Evolutionary conservation across 78 protist species (phyloP).

Genomic region (Emiliania huxleyi): DNA sequence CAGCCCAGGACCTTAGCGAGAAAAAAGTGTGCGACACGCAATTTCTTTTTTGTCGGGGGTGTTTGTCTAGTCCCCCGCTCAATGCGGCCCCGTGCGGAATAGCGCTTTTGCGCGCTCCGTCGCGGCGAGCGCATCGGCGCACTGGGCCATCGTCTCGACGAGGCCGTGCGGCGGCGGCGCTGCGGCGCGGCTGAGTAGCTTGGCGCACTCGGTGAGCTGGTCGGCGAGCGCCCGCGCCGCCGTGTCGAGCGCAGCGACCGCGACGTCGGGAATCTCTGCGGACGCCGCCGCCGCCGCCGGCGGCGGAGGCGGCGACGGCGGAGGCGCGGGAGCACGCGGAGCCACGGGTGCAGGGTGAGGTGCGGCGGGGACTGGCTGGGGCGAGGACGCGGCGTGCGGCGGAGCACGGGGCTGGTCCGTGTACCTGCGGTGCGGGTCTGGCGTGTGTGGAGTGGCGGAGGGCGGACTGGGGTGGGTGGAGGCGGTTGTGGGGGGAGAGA

Average conservation of each 20-base stretch:
- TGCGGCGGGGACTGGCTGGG: no score
- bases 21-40: no score
- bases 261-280: background rate
- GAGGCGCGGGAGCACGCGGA: background rate
- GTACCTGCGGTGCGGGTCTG: no score
- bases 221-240: background rate
- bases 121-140: background rate
- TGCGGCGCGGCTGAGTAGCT: background rate
- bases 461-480: no score
- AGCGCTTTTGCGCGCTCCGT: background rate
- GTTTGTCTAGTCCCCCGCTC: no score
- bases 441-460: background rate
- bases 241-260: background rate
- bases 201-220: background rate
- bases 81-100: no score
- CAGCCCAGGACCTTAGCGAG: no score
- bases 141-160: background rate
- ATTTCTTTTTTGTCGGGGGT: no score
- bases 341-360: background rate
- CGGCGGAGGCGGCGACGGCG: background rate
- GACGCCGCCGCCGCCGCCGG: background rate
- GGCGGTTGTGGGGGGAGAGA: no score
- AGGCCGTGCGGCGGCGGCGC: background rate
- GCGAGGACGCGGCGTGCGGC: no score
- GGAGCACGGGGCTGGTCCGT: no score